Evolutionary conservation across 148 eudicot genomes (phyloP), one percentile per base, ranked within the genome.

Genomic region (Vaccinium macrocarpon): DNA sequence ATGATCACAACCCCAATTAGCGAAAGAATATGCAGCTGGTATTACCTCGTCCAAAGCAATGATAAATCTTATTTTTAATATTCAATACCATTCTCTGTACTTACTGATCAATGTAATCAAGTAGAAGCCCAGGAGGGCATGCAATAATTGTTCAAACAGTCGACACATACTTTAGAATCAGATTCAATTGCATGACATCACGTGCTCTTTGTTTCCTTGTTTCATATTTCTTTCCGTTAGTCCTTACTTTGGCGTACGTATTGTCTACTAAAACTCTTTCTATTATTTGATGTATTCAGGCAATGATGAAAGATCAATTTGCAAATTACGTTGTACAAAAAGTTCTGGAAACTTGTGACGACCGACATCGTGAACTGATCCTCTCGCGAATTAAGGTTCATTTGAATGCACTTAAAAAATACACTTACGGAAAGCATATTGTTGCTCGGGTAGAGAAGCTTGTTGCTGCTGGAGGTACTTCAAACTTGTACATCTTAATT

Each of bases 381-480:
- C 82, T 96, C 48, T 89, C 95, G 7, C 89, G 98, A 52, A 96
- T 96, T 61, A 96, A 93, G 88, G 95, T 94, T 83, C 98, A 96
- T 85, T 75, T 96, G 86, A 96, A 92, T 87, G 98, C 96, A 49
- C 84, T 96, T 81, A 96, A 96, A 91, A 96, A 92, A 82, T 96
- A 96, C 90, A 96, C 98, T 48, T 96, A 94, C 27, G 98, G 98
- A 56, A 96, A 96, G 85, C 98, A 96, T 82, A 94, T 96, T 78
- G 98, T 96, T 85, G 94, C 98, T 68, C 98, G 98, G 83, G 98
- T 96, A 70, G 98, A 96, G 89, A 96, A 96, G 90, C 98, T 96
- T 79, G 95, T 96, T 86, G 94, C 98, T 73, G 98, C 98, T 51
- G 98, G 98, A 88, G 98, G 98, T 96, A 90, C 35, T 49, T 29